These are phyloP conservation scores for Ophiognomonia clavigignenti-juglandacearum DNA, from an alignment of 2,329 filamentous ascomycete species.

Conservation along the genomic window DNA sequence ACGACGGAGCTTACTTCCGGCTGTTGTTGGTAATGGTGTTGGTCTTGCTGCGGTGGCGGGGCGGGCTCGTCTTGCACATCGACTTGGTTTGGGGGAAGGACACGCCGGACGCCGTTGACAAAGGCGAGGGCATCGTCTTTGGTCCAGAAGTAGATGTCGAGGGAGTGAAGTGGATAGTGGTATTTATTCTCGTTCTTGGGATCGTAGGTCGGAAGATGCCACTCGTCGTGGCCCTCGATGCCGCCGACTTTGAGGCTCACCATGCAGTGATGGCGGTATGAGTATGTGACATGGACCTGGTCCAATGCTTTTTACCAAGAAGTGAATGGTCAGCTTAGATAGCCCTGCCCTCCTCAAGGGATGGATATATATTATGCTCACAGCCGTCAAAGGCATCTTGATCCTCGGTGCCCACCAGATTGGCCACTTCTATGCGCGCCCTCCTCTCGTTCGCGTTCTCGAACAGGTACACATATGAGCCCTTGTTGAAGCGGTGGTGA, in stretches of 20 bases:
- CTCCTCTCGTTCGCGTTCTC: slow-evolving; percentile 64
- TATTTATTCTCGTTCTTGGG: slow-evolving; percentile 71
- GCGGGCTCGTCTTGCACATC: slow-evolving; percentile 62
- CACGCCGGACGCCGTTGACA: slow-evolving; percentile 60
- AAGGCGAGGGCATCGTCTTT: slow-evolving; percentile 67
- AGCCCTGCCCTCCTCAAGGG: not conserved
- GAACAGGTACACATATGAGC: slow-evolving; percentile 76
- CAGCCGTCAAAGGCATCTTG: slow-evolving; percentile 77
- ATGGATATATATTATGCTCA: slow-evolving; percentile 39
- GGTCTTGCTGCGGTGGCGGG: slow-evolving; percentile 27
- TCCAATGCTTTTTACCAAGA: slow-evolving; percentile 52
- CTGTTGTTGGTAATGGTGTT: slow-evolving; percentile 26
- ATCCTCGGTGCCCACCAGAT: slow-evolving; percentile 66
- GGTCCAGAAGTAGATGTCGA: slow-evolving; percentile 79
- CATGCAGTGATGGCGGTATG: slow-evolving; percentile 68
- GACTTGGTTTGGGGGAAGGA: slow-evolving; percentile 57
- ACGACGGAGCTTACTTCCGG: slow-evolving; percentile 63
- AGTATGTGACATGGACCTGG: slow-evolving; percentile 60
- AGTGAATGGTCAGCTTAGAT: slow-evolving; percentile 17
- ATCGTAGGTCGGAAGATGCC: slow-evolving; percentile 72
- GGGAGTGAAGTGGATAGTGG: slow-evolving; percentile 69
- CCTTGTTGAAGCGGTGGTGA: slow-evolving; percentile 78
- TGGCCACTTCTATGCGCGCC: slow-evolving; percentile 71
- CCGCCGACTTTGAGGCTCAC: slow-evolving; percentile 63
- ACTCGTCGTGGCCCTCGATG: slow-evolving; percentile 50